These are phyloP conservation scores for Didymella pinodella DNA, from an alignment of 2,329 filamentous ascomycete genomes.

Conservation along the genomic window DNA sequence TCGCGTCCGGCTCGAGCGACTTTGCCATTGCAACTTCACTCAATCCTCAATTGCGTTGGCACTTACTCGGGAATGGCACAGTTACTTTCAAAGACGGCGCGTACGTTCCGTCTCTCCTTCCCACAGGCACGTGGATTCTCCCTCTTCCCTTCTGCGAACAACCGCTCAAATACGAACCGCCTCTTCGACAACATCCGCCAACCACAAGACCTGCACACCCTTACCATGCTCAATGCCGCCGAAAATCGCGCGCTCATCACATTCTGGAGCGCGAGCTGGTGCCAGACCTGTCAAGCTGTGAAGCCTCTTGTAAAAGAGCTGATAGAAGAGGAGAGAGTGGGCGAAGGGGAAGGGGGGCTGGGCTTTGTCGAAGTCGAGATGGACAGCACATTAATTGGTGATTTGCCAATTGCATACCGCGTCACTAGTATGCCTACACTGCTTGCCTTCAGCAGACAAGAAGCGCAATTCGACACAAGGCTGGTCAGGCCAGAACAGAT, in stretches of 20 bases:
- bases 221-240: slow-evolving; percentile 58
- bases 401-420: slow-evolving; percentile 52
- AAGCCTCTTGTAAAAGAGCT: slow-evolving; percentile 54
- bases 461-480: slow-evolving; percentile 59
- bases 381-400: slow-evolving; percentile 56
- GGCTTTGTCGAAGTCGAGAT: slow-evolving; percentile 59
- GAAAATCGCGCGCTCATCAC: slow-evolving; percentile 57
- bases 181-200: slow-evolving; percentile 54
- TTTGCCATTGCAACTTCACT: not conserved
- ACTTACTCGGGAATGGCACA: slow-evolving; percentile 2
- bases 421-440: slow-evolving; percentile 60
- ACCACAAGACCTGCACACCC: slow-evolving; percentile 57
- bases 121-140: slow-evolving; percentile 26
- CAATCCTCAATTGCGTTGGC: not conserved
- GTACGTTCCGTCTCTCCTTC: not conserved
- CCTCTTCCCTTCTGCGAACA: slow-evolving; percentile 24
- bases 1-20: slow-evolving; percentile 7
- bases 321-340: slow-evolving; percentile 55
- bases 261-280: slow-evolving; percentile 60
- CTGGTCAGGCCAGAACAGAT: slow-evolving; percentile 56
- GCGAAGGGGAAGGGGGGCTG: slow-evolving; percentile 56
- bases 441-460: slow-evolving; percentile 59
- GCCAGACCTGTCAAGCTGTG: slow-evolving; percentile 54
- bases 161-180: slow-evolving; percentile 39
- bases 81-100: slow-evolving; percentile 11